A percentile compares a stretch with the other conserved stretches of the same genome.
Evolutionary conservation across 2,329 filamentous ascomycete genomes (phyloP).

Genomic region (Aspergillus ustus): DNA sequence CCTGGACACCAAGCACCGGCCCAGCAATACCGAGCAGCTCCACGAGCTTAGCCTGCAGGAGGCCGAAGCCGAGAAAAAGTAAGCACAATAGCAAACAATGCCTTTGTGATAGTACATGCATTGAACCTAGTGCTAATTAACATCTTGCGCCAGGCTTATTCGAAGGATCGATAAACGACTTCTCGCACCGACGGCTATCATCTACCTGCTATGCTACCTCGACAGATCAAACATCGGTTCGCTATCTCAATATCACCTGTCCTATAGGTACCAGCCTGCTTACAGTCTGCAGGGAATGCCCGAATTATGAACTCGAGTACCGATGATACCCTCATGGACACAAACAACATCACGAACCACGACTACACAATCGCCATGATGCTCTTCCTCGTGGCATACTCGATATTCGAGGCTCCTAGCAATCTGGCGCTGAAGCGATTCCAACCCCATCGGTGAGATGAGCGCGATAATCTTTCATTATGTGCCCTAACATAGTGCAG

Average conservation of each 20-base stretch:
- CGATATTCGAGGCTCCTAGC: constrained; percentile 27
- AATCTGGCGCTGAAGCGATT: constrained; percentile 25
- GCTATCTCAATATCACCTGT: neutral
- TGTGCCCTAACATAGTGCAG: constrained; percentile 16
- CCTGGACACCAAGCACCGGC: neutral
- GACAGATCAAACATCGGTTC: constrained; percentile 38
- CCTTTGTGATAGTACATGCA: neutral
- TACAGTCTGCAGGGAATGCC: constrained; percentile 39
- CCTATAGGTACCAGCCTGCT: neutral
- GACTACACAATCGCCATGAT: constrained; percentile 36
- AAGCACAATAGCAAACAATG: too few relatives aligned
- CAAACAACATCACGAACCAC: constrained; percentile 16
- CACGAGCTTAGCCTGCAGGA: neutral
- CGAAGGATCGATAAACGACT: constrained; percentile 14
- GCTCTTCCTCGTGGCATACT: constrained; percentile 38
- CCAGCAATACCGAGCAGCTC: neutral
- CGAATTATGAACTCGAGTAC: constrained; percentile 46
- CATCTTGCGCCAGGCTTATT: neutral
- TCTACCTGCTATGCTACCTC: constrained; percentile 40
- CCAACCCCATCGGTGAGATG: neutral
- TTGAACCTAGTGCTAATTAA: neutral
- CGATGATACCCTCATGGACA: constrained; percentile 41
- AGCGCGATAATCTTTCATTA: neutral
- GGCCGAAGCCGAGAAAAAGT: constrained; percentile 4
- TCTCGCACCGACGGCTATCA: constrained; percentile 14